Evolutionary conservation across 1,284 basidiomycete species (phyloP).

Genomic region (Inonotus obliquus): DNA sequence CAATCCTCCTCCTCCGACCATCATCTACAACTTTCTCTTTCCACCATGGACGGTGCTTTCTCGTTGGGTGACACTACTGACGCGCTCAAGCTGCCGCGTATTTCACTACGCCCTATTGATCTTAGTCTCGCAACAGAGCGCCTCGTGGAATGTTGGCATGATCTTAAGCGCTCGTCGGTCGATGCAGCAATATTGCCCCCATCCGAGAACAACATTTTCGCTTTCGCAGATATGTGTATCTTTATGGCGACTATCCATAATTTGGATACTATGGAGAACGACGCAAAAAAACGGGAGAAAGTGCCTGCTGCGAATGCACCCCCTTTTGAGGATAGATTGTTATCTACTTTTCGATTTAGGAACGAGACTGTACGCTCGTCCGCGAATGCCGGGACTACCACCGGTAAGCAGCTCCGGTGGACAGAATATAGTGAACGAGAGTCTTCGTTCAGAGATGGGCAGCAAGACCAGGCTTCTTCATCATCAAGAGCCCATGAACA

Average conservation of each 20-base stretch:
- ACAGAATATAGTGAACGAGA: neutral
- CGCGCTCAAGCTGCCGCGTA: neutral
- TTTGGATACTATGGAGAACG: neutral
- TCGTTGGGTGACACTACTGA: neutral
- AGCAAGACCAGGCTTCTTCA: neutral
- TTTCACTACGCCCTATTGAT: neutral
- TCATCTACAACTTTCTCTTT: neutral
- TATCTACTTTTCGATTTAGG: neutral
- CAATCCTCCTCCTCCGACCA: neutral
- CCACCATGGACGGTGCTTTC: neutral
- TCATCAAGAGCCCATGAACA: neutral
- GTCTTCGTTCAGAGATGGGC: neutral
- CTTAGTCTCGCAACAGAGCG: neutral
- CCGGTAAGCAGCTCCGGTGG: too few relatives aligned
- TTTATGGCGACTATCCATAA: constrained; percentile 11
- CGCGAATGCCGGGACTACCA: too few relatives aligned
- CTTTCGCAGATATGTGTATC: constrained; percentile 13
- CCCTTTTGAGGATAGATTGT: neutral
- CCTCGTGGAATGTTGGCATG: constrained; percentile 6
- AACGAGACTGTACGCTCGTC: too few relatives aligned
- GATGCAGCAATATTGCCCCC: constrained; percentile 4
- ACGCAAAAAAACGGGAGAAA: neutral
- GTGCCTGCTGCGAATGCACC: neutral
- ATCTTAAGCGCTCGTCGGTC: constrained; percentile 6
- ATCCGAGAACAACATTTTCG: constrained; percentile 6